phyloP scores from a whole-genome alignment of 2,329 filamentous ascomycete genomes.

The Xylariaceae sp. region DNA sequence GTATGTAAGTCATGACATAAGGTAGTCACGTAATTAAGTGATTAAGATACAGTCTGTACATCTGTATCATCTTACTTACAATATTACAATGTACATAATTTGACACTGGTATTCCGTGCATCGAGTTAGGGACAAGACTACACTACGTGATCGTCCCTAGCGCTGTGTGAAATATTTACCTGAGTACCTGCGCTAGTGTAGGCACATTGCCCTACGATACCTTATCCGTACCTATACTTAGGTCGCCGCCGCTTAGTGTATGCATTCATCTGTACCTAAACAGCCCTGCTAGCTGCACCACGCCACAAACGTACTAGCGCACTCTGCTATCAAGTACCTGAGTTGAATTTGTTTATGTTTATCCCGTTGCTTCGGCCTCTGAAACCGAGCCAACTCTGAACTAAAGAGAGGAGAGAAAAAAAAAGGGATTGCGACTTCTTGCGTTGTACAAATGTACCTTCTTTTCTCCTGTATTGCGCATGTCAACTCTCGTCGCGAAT shows the following conservation, averaged over 20 bases:
- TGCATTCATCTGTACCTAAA: too few species aligned
- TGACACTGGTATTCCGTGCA: too few species aligned
- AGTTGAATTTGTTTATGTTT: conserved; percentile 22
- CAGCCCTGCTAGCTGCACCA: neutral
- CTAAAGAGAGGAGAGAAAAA: conserved; percentile 1
- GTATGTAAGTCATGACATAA: neutral
- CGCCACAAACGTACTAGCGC: neutral
- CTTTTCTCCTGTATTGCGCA: conserved; percentile 8
- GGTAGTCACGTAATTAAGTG: neutral
- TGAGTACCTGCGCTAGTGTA: neutral
- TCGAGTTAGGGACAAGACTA: too few species aligned
- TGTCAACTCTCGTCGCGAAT: conserved; percentile 2
- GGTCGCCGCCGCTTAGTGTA: too few species aligned
- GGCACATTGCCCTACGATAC: neutral
- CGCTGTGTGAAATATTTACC: too few species aligned
- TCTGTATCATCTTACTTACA: too few species aligned
- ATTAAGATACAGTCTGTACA: too few species aligned
- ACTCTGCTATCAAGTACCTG: conserved; percentile 10
- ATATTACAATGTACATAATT: too few species aligned
- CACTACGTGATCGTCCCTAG: too few species aligned
- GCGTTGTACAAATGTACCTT: conserved; percentile 10
- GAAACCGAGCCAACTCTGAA: conserved; percentile 17
- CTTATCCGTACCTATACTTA: neutral
- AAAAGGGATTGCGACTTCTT: conserved; percentile 15
- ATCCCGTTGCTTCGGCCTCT: conserved; percentile 20